Percentiles rank a stretch among this genome's conserved stretches.
Conservation (phyloP, 169 alveolate genomes). For the Plasmodium blacklocki region DNA sequence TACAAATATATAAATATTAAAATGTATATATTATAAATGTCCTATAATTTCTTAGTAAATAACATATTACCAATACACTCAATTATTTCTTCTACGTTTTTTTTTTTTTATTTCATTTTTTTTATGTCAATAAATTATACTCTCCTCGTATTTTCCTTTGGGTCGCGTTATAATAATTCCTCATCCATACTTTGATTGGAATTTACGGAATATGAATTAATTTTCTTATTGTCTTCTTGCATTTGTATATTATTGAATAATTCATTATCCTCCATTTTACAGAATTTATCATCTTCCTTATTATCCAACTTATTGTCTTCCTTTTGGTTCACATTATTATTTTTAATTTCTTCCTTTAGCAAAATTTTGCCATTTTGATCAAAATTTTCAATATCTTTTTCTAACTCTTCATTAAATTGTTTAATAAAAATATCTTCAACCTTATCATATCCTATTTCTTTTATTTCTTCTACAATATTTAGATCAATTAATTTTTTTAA, state of each 20-base stretch:
- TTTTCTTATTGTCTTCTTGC: no score
- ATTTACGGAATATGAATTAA: no score
- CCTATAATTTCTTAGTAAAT: no score
- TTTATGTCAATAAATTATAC: no score
- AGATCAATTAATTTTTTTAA: conserved; percentile 64
- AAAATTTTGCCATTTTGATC: conserved; percentile 12
- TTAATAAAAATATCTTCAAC: conserved; percentile 63
- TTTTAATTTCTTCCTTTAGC: neutral
- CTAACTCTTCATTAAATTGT: conserved; percentile 66
- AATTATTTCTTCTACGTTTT: no score
- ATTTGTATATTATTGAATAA: conserved; percentile 6
- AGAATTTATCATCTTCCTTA: conserved; percentile 5
- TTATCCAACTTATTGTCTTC: neutral
- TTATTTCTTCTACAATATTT: conserved; percentile 71
- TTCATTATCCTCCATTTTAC: conserved; percentile 27
- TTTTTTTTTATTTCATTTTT: no score
- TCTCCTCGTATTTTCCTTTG: no score
- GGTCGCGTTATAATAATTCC: no score
- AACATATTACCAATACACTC: no score
- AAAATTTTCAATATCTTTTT: conserved; percentile 60
- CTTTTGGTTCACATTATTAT: neutral
- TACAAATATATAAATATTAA: no score
- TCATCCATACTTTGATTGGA: no score
- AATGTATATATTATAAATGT: no score
- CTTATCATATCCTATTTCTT: conserved; percentile 65